Base-by-base conservation (phyloP, 495 filamentous ascomycete genomes). In the Neurospora pannonica region DNA sequence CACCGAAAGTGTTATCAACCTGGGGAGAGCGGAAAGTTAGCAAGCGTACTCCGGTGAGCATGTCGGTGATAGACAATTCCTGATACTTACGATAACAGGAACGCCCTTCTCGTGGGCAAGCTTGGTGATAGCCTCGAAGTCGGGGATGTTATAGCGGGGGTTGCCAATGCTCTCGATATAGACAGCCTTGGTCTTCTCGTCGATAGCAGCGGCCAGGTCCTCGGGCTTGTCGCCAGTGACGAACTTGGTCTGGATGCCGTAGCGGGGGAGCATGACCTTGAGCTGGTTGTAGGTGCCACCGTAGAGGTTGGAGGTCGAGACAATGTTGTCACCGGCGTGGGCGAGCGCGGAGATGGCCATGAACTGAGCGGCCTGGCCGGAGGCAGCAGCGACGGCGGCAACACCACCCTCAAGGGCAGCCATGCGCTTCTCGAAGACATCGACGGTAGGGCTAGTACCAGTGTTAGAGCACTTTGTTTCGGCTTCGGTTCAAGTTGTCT, bases 251-350 rank as follows among this genome's bases (percentile, higher is more conserved):
- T 83, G 87, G 77, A 99, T 95, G 70, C 97, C 97, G 60, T 97
- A 82, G 8, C 96, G 91, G 19, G 94, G 92, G 70, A 98, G 86
- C 73, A 94, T 86, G 39, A 98, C 94, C 84, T 99, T 99, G 84
- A 99, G 90, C 82, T 98, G 97, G 82, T 98, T 99, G 85, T 98
- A 99, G 8, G 96, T 98, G 78, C 96, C 96, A 46, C 96, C 96
- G 81, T 99, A 99, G 48, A 99, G 84, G 81, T 97, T 98, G 71
- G 90, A 92, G 5, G 96, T 98, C 3, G 93, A 92, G 31, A 99
- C 89, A 74, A 99, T 98, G 85, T 98, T 99, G 86, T 99, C 96
- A 19, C 96, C 96, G 0, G 90, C 86, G 72, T 92, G 88, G 4
- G 93, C 93, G 28, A 99, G 89, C 3, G 94, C 90, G 0, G 93